Conservation (phyloP, 192 early-diverging fungal genomes). For the Podila horticola region DNA sequence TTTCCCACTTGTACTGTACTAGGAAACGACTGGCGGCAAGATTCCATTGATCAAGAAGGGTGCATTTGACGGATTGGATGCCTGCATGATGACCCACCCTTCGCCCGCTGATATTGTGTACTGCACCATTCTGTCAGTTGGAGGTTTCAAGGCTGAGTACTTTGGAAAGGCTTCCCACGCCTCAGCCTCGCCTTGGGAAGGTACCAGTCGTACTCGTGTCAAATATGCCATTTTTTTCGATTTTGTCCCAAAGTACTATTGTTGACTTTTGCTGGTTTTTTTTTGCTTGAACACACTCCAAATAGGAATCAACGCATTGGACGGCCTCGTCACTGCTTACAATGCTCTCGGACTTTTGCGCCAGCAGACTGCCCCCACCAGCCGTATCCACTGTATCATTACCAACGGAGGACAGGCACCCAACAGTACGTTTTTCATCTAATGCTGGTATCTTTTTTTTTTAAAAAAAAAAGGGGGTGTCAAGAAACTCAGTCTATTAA, state of each 20-base stretch:
- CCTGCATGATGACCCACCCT: conserved; percentile 88
- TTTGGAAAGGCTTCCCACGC: conserved; percentile 80
- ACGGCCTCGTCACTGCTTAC: conserved; percentile 75
- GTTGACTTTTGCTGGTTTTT: not conserved
- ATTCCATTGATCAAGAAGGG: conserved; percentile 72
- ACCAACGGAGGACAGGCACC: conserved; percentile 74
- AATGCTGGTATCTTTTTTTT: too few relatives aligned
- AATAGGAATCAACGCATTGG: conserved; percentile 80
- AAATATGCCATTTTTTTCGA: not conserved
- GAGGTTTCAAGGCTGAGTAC: conserved; percentile 66
- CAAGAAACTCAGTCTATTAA: not conserved
- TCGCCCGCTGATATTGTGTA: conserved; percentile 61
- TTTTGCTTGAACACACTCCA: not conserved
- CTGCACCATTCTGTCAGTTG: conserved; percentile 50
- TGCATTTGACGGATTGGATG: conserved; percentile 76
- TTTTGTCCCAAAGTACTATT: not conserved
- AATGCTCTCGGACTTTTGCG: conserved; percentile 73
- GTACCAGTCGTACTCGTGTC: not conserved
- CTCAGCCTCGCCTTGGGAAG: conserved; percentile 68
- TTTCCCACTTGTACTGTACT: not conserved
- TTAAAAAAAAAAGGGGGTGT: too few relatives aligned
- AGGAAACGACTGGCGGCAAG: conserved; percentile 76
- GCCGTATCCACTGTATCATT: conserved; percentile 80
- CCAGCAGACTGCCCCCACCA: conserved; percentile 75
- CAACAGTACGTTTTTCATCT: conserved; percentile 33